Evolutionary conservation across 768 basidiomycete species (phyloP).

Genomic region (Lactarius evosmus): DNA sequence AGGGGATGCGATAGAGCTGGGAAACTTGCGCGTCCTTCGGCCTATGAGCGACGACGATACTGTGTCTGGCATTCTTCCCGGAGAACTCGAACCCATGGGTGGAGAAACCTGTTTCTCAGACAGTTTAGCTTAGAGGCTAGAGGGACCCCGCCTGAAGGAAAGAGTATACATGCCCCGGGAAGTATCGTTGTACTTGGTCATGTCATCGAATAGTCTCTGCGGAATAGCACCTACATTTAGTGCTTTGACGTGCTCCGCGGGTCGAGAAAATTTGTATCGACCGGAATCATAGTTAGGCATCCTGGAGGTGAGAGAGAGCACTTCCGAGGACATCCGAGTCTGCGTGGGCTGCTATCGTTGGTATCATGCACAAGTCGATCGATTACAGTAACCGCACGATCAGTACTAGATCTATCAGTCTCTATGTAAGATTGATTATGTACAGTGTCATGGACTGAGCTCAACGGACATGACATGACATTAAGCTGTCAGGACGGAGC

Average conservation of each 20-base stretch:
- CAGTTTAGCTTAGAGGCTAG: background rate
- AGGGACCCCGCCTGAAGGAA: background rate
- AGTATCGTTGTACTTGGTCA: constrained; percentile 42
- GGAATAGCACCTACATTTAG: constrained; percentile 38
- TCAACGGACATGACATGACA: too few relatives aligned
- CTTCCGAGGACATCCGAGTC: background rate
- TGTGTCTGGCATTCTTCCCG: constrained; percentile 20
- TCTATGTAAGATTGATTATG: too few relatives aligned
- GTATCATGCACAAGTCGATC: background rate
- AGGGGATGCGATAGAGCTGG: constrained; percentile 38
- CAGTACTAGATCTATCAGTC: too few relatives aligned
- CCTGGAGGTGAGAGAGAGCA: background rate
- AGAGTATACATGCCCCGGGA: constrained; percentile 32
- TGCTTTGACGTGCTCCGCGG: constrained; percentile 40
- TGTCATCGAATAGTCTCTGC: constrained; percentile 35
- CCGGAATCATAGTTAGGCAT: constrained; percentile 5
- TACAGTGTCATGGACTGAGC: too few relatives aligned
- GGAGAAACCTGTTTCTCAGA: constrained; percentile 5
- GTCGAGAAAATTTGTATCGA: constrained; percentile 37
- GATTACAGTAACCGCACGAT: too few relatives aligned
- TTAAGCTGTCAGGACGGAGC: too few relatives aligned
- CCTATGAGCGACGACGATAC: constrained; percentile 39
- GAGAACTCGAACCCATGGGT: constrained; percentile 8
- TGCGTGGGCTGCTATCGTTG: background rate
- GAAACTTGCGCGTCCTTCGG: constrained; percentile 41